Base-by-base conservation (phyloP, 73 alveolate genomes). In the Paramecium pentaurelia region DNA sequence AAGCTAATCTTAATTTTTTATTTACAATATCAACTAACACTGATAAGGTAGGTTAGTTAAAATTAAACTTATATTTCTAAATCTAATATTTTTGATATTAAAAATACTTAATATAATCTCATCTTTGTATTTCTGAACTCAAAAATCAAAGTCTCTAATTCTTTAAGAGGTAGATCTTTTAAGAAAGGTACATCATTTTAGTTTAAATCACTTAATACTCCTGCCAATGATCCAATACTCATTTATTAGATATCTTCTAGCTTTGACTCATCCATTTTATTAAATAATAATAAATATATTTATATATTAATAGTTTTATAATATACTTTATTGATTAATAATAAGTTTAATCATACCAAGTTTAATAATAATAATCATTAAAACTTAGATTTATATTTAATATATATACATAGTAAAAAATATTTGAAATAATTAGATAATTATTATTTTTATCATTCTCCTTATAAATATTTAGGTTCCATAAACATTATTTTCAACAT, bases 181-280 rank as follows among this genome's bases (percentile, higher is more conserved):
- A 64, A 34, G 16, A 73, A 37, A 37, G 47, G 37, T 37, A 47
- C 28, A 16, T 25, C 44, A 14, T 80, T 42, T 22, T 80, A 44
- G 18, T 80, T 42, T 27, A 80, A 47, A 44, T 80, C 91, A 28
- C 58, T 45, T 8, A 80, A 64, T 2, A 80, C 73, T 9, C 91
- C 91, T 27, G 75, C 75, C 91, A 80, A 40, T 42, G 91, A 80
- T 49, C 91, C 91, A 40, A 80, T 80, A 80, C 87, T 73, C 60
- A 73, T 73, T 73, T 73, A 73, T 44, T 73, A 73, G 47, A 73
- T 73, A 73, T 73, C 60, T 54, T 54, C 70, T 16, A 73, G 60
- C 34, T 34, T 40, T 5, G 87, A 73, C 20, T 73, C 87, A n/a
- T 73, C 87, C 87, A 73, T 73, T 64, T 64, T 32, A 64, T 64